Evolutionary conservation across 2,329 filamentous ascomycete genomes (phyloP), one percentile per base, ranked within the genome.

Genomic region (Trichoderma sp.): DNA sequence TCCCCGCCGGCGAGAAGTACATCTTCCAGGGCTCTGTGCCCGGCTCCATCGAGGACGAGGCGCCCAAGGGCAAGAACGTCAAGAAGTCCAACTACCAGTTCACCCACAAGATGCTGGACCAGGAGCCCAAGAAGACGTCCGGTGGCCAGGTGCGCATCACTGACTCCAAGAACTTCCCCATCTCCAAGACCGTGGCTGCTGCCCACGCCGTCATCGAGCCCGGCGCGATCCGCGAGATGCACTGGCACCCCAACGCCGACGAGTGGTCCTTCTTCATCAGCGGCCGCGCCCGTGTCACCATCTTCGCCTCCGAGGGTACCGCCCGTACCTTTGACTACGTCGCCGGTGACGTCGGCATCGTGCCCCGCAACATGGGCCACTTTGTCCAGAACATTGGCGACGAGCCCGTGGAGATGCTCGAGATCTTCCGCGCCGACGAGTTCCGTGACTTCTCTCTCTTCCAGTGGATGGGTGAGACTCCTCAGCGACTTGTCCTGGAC

Each of bases 331-430:
- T 95, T 80, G 91, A 95, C 84, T 95, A 94, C 82, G 85, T 89
- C 6, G 89, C 92, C 1, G 94, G 93, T 2, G 94, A 95, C 79
- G 92, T 95, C 0, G 93, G 92, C 16, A 93, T 95, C 77, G 93
- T 95, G 6, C 93, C 93, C 0, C 88, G 88, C 80, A 94, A 94
- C 81, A 94, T 93, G 88, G 93, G 92, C 3, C 93, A 95, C 81
- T 95, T 94, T 81, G 93, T 96, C 72, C 93, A 96, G 87, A 95
- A 95, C 79, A 90, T 94, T 56, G 91, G 93, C n/a, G 90, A 93
- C 66, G 93, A 95, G 82, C 90, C 93, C 21, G 84, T 95, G 3
- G 91, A 94, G 81, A 93, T 95, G 83, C 85, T 95, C 12, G 93
- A 95, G 83, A 91, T 95, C 18, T 93, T 95, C 84, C 88, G 91